Evolutionary conservation across 495 filamentous ascomycete genomes (phyloP), one percentile per base, ranked within the genome.

Genomic region (Patellaria atrata): DNA sequence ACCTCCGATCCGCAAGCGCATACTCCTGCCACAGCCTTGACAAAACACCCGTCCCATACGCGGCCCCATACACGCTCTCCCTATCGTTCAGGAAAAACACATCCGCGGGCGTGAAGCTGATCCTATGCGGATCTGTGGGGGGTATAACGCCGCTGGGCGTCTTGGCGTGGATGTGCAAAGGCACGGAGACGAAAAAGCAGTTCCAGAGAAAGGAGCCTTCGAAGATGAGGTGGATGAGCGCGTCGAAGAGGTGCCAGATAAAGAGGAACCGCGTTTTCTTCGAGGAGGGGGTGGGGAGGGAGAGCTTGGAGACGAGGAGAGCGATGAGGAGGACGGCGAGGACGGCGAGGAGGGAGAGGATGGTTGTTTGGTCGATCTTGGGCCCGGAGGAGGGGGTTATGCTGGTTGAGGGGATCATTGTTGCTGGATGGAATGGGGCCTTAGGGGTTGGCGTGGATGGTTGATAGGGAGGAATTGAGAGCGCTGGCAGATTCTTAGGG

Each of bases 221-320:
- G 57, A 94, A 75, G 47, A 79, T 62, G 57, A 86, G 62, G 64
- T 94, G 87, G 47, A 83, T 83, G 13, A 96, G 71, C 29, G 77
- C 75, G 57, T 94, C 83, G 62, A 93, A 94, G 43, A 75, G 65
- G 65, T 94, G 86, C 87, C 87, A 96, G 63, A 85, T 73, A 67
- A 91, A 94, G 41, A 96, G 73, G 48, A 77, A 50, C 42, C 84
- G 81, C 35, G 61, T 56, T 25, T 60, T 65, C 12, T 40, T 48
- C 5, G 52, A 47, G 14, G 70, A 58, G n/a, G 44, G 59, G 43
- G 45, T 51, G 13, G 65, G 68, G 33, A 72, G 59, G 13, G 71
- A 51, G 14, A 37, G 40, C 8, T 47, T 45, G 40, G 64, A 61
- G 32, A 64, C 51, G 22, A 53, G 1, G 52, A 64, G 68, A 21